Evolutionary conservation across 805 yeast genomes (phyloP).

Genomic region (Groenewaldozyma tartarivorans): DNA sequence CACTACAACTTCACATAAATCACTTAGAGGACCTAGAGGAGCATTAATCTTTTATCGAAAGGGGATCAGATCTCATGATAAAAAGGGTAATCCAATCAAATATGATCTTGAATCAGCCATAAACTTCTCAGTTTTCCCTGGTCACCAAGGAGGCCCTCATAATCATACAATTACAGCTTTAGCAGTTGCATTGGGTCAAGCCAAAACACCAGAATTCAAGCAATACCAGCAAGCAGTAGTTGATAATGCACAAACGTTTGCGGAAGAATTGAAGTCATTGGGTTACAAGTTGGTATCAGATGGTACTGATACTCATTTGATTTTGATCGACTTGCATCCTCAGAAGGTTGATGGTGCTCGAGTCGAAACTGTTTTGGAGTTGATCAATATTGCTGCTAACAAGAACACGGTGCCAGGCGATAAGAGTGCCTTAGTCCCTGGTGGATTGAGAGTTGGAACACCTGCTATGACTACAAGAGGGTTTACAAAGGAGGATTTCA

Average conservation of each 20-base stretch:
- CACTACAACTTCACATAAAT: constrained; percentile 96
- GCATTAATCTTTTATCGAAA: constrained; percentile 96
- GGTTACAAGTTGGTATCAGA: constrained; percentile 77
- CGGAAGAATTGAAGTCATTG: constrained; percentile 48
- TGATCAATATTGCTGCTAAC: constrained; percentile 87
- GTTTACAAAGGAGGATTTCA: constrained; percentile 68
- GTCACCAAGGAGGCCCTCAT: constrained; percentile 99
- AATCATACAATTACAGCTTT: constrained; percentile 95
- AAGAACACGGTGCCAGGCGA: constrained; percentile 97
- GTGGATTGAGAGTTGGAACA: constrained; percentile 93
- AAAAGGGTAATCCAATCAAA: constrained; percentile 74
- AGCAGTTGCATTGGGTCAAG: constrained; percentile 92
- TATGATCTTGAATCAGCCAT: constrained; percentile 87
- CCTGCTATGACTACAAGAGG: constrained; percentile 99
- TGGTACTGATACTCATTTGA: constrained; percentile 93
- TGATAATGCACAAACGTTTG: constrained; percentile 71
- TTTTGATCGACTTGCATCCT: constrained; percentile 72
- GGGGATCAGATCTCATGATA: constrained; percentile 73
- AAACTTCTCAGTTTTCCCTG: constrained; percentile 97
- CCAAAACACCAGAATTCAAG: constrained; percentile 78
- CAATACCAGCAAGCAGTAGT: constrained; percentile 78
- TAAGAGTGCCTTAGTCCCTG: constrained; percentile 89
- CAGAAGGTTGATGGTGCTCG: constrained; percentile 91
- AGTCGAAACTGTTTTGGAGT: constrained; percentile 81
- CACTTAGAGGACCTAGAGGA: constrained; percentile 98